phyloP scores from a whole-genome alignment of 192 early-diverging fungal genomes.

The Cladochytrium replicatum region DNA sequence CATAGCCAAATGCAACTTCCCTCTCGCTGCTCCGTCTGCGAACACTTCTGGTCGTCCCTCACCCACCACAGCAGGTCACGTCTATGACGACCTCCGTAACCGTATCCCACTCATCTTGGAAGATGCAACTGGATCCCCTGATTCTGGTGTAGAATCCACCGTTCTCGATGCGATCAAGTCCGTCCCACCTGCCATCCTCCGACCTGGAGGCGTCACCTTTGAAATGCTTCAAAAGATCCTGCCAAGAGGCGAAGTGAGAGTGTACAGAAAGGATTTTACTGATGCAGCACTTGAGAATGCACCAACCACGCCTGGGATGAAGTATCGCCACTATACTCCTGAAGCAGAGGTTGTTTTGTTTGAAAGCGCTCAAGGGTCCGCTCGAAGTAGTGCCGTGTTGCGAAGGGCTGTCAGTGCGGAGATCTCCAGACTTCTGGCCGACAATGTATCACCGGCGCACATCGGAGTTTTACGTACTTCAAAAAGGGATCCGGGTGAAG shows the following conservation, averaged over 20 bases:
- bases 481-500: background rate
- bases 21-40: slow-evolving; percentile 96
- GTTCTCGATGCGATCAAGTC: slow-evolving; percentile 74
- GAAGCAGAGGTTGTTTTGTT: slow-evolving; percentile 75
- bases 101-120: slow-evolving; percentile 84
- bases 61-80: slow-evolving; percentile 85
- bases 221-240: slow-evolving; percentile 55
- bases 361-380: slow-evolving; percentile 15
- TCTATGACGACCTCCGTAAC: slow-evolving; percentile 65
- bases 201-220: slow-evolving; percentile 85
- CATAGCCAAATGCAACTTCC: slow-evolving; percentile 72
- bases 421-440: background rate
- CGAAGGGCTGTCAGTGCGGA: slow-evolving; percentile 13
- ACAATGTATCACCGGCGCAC: background rate
- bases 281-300: slow-evolving; percentile 57
- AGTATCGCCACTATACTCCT: slow-evolving; percentile 96
- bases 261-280: slow-evolving; percentile 71
- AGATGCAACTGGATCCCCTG: slow-evolving; percentile 68
- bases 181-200: slow-evolving; percentile 66
- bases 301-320: slow-evolving; percentile 98
- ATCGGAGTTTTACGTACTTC: slow-evolving; percentile 30
- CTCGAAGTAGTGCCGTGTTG: background rate
- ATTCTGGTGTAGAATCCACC: slow-evolving; percentile 85
- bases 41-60: slow-evolving; percentile 93
- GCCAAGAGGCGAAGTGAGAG: slow-evolving; percentile 56